phyloP scores from a whole-genome alignment of 352 stramenopile species.

The Halophytophthora batemanensis region DNA sequence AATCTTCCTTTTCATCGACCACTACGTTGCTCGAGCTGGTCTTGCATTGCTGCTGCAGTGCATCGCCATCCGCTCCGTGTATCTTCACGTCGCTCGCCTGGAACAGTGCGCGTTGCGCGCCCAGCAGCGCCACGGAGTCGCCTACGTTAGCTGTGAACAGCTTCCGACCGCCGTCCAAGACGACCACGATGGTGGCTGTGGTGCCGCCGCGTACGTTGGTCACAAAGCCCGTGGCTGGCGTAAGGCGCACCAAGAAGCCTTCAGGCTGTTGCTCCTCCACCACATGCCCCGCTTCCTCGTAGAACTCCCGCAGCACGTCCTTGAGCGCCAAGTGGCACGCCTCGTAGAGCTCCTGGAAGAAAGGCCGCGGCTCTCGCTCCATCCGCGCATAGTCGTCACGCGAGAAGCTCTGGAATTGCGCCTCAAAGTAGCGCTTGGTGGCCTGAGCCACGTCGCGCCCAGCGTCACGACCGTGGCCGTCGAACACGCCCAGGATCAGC shows the following conservation, averaged over 20 bases:
- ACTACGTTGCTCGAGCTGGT: constrained; percentile 6
- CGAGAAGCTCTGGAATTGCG: constrained; percentile 51
- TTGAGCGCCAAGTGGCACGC: constrained; percentile 65
- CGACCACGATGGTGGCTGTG: constrained; percentile 77
- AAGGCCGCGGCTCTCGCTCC: constrained; percentile 43
- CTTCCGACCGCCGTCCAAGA: constrained; percentile 63
- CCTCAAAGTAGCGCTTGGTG: constrained; percentile 60
- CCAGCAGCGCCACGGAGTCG: constrained; percentile 62
- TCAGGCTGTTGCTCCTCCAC: constrained; percentile 56
- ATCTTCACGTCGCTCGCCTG: constrained; percentile 29
- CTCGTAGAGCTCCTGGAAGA: constrained; percentile 49
- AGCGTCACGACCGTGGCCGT: constrained; percentile 81
- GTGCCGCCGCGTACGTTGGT: constrained; percentile 88
- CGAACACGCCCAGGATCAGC: constrained; percentile 77
- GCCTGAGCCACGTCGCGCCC: constrained; percentile 64
- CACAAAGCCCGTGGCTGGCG: constrained; percentile 26
- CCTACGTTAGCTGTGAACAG: constrained; percentile 84
- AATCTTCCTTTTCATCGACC: constrained; percentile 8
- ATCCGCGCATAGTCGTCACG: constrained; percentile 46
- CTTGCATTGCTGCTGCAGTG: constrained; percentile 14
- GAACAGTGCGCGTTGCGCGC: constrained; percentile 19
- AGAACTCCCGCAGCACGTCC: constrained; percentile 54
- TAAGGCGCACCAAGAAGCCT: constrained; percentile 60
- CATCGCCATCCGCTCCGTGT: constrained; percentile 5
- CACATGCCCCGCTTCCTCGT: constrained; percentile 51